Base-by-base conservation (phyloP, 345 rosid genomes). In the Syzygium aqueum region DNA sequence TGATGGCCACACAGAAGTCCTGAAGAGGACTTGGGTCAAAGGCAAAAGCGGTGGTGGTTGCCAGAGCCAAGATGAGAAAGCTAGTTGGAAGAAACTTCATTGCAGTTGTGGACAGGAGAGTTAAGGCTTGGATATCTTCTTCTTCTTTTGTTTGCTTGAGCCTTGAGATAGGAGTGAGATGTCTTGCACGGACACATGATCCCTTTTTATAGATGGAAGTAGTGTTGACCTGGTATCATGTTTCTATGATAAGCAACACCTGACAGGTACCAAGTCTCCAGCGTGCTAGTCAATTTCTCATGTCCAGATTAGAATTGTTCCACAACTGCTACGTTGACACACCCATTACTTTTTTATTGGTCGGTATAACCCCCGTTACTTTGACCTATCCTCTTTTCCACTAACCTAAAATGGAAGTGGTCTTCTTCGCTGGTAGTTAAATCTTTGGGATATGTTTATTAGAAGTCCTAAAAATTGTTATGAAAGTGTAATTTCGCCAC, bases 1-100 rank as follows among this genome's bases (percentile, higher is more conserved):
- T 73, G 53, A 89, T 27, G 13, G 88, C 90, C 7, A 88, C 88
- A n/a, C 90, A 90, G 80, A 88, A 77, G 87, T 90, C 93, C 87
- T 90, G 91, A 10, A 91, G 88, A 61, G 88, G 84, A 28, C 51
- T 33, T 3, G 84, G 84, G 43, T 80, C 84, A 8, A n/a, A 23
- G 53, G 84, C 84, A 27, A 80, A 80, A 1, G 53, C 53, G 1
- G 84, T 27, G 27, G 51, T 23, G 0, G 51, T 80, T 19, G 84
- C 50, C 53, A 80, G 28, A 17, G 51, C 84, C 37, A 80, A 46
- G 51, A 80, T 6, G 51, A 80, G 84, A 80, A 80, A 30, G 52
- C 61, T 56, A 56, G 28, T 80, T 46, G 51, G 51, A 80, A 80
- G 52, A 17, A 80, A 82, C 53, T 49, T 82, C 84, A 82, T 82